phyloP scores from a whole-genome alignment of 352 stramenopile genomes.

The Pythium catenulatum region DNA sequence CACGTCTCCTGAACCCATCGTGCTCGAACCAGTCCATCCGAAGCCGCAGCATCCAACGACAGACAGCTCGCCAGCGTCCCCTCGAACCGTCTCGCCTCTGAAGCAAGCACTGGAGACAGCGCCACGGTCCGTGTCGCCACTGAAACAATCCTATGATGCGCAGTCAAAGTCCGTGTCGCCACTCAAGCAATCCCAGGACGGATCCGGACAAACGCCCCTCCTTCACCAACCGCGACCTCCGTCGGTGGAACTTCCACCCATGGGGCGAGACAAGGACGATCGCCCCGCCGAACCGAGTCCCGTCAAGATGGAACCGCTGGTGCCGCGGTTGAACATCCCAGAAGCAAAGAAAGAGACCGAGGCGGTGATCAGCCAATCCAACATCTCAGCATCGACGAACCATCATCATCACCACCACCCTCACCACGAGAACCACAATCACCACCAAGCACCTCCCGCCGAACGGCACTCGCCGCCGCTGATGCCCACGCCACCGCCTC shows the following conservation, averaged over 20 bases:
- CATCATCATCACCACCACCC: neutral
- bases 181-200: neutral
- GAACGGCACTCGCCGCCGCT: too few relatives aligned
- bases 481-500: conserved; percentile 3
- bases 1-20: neutral
- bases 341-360: conserved; percentile 20
- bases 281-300: conserved; percentile 19
- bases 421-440: neutral
- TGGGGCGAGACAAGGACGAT: conserved; percentile 40
- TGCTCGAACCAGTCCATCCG: neutral
- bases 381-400: neutral
- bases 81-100: conserved; percentile 6
- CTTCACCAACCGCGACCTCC: neutral
- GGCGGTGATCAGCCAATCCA: too few relatives aligned
- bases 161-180: too few relatives aligned
- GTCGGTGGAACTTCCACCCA: conserved; percentile 22
- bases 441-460: too few relatives aligned
- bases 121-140: too few relatives aligned
- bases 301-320: conserved; percentile 21
- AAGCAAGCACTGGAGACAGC: neutral
- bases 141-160: too few relatives aligned
- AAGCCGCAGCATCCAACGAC: neutral
- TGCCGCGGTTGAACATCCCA: neutral
- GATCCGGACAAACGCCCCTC: neutral
- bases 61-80: neutral